These are phyloP conservation scores for Begonia peltatifolia DNA, from an alignment of 306 rosid species.

Conservation along the genomic window DNA sequence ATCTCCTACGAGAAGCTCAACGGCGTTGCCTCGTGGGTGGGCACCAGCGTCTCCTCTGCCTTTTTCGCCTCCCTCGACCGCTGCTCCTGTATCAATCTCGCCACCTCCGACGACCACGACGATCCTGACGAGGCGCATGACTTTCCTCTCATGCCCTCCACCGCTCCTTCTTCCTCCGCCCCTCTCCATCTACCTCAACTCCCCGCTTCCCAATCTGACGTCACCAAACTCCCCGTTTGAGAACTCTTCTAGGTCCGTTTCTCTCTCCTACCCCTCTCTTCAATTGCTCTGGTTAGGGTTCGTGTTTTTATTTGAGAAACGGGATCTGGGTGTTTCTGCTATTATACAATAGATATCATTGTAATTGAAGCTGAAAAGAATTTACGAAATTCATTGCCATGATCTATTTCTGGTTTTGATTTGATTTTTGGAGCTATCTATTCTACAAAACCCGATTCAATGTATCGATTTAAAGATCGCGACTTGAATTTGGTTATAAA, in stretches of 20 bases:
- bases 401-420: too few relatives aligned
- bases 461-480: too few relatives aligned
- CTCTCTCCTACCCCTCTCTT: too few relatives aligned
- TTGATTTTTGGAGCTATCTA: too few relatives aligned
- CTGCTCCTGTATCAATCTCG: conserved; percentile 37
- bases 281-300: too few relatives aligned
- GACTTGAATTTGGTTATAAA: too few relatives aligned
- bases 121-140: conserved; percentile 28
- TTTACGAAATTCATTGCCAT: too few relatives aligned
- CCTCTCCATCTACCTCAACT: conserved; percentile 18
- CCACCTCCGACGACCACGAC: conserved; percentile 34
- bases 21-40: conserved; percentile 22
- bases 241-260: background rate
- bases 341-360: too few relatives aligned
- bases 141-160: conserved; percentile 33
- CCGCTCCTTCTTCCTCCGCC: conserved; percentile 22
- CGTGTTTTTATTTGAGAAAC: too few relatives aligned
- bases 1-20: conserved; percentile 28
- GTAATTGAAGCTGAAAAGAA: too few relatives aligned
- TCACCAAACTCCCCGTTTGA: conserved; percentile 37
- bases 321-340: too few relatives aligned
- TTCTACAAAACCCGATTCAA: too few relatives aligned
- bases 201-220: conserved; percentile 20
- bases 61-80: conserved; percentile 33
- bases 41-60: conserved; percentile 33